These are phyloP conservation scores for Cryphonectria radicalis DNA, from an alignment of 2,329 filamentous ascomycete species.

Conservation along the genomic window DNA sequence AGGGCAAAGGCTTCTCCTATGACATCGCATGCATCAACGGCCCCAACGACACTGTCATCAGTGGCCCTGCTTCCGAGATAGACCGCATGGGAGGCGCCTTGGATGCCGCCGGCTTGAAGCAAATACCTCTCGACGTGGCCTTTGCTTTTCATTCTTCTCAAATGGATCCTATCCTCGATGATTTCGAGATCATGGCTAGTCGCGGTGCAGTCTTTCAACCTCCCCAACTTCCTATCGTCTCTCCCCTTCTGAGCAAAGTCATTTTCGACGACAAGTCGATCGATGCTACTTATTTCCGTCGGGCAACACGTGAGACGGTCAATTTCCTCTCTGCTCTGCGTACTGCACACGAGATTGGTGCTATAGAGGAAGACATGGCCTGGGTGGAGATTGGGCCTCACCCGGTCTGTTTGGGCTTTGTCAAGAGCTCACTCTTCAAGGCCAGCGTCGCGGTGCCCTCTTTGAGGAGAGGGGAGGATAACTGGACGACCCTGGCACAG, in stretches of 20 bases:
- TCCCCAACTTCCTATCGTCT: not conserved
- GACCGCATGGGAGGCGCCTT: conserved; percentile 33
- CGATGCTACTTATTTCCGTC: not conserved
- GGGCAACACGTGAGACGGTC: conserved; percentile 59
- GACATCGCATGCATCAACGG: conserved; percentile 66
- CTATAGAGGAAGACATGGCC: not conserved
- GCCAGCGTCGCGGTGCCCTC: conserved; percentile 50
- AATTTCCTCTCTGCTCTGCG: conserved; percentile 60
- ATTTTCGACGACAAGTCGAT: conserved; percentile 10
- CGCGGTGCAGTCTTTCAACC: conserved; percentile 27
- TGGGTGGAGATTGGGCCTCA: conserved; percentile 74
- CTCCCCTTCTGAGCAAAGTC: conserved; percentile 5
- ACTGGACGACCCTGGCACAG: conserved; percentile 58
- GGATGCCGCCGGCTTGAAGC: conserved; percentile 37
- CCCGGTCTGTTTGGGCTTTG: conserved; percentile 65
- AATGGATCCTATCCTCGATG: conserved; percentile 47
- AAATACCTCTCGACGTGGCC: conserved; percentile 39
- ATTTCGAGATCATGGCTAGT: conserved; percentile 47
- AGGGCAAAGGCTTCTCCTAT: conserved; percentile 37
- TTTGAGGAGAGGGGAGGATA: conserved; percentile 58
- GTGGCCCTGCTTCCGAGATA: conserved; percentile 53
- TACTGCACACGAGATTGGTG: not conserved
- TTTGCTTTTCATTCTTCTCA: conserved; percentile 45
- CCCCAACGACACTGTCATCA: conserved; percentile 64
- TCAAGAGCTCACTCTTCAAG: conserved; percentile 54